phyloP scores from a whole-genome alignment of 805 yeast species.

The Candida coleopterorum region DNA sequence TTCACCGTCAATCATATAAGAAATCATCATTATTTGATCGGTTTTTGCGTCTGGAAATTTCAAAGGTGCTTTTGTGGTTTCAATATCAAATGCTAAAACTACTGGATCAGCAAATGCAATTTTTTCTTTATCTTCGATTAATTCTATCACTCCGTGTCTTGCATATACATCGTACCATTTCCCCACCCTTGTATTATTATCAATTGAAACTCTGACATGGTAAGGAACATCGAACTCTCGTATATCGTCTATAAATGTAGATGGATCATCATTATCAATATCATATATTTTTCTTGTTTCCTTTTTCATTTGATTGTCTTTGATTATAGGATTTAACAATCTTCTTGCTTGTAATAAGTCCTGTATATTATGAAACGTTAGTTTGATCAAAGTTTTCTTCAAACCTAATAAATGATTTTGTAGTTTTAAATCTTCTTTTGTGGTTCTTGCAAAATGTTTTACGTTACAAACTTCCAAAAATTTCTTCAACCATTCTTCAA shows the following conservation, averaged over 20 bases:
- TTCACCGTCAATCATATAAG: constrained; percentile 98
- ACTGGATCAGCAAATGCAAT: constrained; percentile 97
- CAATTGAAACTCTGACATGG: constrained; percentile 94
- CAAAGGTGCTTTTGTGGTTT: constrained; percentile 93
- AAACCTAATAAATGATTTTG: constrained; percentile 87
- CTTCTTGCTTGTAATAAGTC: constrained; percentile 77
- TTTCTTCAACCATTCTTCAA: constrained; percentile 78
- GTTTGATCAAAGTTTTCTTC: constrained; percentile 55
- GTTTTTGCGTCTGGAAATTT: constrained; percentile 90
- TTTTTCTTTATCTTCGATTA: constrained; percentile 62
- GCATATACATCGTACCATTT: constrained; percentile 89
- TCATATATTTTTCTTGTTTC: constrained; percentile 67
- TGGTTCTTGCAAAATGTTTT: constrained; percentile 50
- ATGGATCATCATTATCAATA: constrained; percentile 38
- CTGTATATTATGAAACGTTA: constrained; percentile 67
- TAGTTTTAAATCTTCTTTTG: constrained; percentile 74
- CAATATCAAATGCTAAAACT: constrained; percentile 94
- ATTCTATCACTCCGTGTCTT: constrained; percentile 47
- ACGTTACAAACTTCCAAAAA: constrained; percentile 55
- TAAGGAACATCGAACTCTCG: constrained; percentile 96
- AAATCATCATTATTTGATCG: constrained; percentile 97
- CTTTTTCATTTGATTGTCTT: constrained; percentile 56
- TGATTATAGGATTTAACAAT: constrained; percentile 61
- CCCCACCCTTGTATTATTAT: constrained; percentile 80
- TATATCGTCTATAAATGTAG: constrained; percentile 68